Evolutionary conservation across 345 rosid genomes (phyloP).

Genomic region (Gossypium anomalum): DNA sequence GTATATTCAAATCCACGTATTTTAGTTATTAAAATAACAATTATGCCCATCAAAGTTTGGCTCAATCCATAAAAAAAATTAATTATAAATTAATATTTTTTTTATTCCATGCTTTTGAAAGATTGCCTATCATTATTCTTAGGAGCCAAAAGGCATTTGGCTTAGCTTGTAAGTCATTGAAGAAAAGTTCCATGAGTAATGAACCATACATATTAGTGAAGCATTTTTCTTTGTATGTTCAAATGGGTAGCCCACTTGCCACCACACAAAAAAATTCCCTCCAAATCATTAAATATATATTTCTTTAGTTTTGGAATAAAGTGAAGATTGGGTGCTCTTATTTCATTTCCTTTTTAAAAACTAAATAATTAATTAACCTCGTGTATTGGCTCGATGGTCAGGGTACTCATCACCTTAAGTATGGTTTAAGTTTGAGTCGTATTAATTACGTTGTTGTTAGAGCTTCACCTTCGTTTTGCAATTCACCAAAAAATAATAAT

Average conservation of each 20-base stretch:
- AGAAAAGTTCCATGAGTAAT: neutral
- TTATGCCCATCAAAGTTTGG: too few relatives aligned
- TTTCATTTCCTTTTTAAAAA: too few relatives aligned
- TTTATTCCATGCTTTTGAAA: neutral
- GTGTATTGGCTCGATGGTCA: too few relatives aligned
- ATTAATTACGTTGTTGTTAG: too few relatives aligned
- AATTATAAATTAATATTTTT: too few relatives aligned
- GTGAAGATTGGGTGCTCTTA: neutral
- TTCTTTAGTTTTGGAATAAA: constrained; percentile 23
- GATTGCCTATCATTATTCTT: neutral
- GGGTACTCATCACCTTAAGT: too few relatives aligned
- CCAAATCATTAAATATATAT: neutral
- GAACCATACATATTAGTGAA: neutral
- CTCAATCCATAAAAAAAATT: too few relatives aligned
- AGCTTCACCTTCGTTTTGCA: too few relatives aligned
- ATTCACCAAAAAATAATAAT: too few relatives aligned
- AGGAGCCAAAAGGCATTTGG: neutral
- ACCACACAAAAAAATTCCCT: neutral
- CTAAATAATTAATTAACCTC: too few relatives aligned
- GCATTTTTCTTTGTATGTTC: neutral
- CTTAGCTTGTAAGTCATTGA: constrained; percentile 14
- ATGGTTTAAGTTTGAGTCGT: fast-evolving
- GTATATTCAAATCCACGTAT: too few relatives aligned
- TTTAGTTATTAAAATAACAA: too few relatives aligned
- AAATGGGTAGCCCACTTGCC: neutral